Conservation (phyloP, 768 basidiomycete species). For the Galerina marginata region DNA sequence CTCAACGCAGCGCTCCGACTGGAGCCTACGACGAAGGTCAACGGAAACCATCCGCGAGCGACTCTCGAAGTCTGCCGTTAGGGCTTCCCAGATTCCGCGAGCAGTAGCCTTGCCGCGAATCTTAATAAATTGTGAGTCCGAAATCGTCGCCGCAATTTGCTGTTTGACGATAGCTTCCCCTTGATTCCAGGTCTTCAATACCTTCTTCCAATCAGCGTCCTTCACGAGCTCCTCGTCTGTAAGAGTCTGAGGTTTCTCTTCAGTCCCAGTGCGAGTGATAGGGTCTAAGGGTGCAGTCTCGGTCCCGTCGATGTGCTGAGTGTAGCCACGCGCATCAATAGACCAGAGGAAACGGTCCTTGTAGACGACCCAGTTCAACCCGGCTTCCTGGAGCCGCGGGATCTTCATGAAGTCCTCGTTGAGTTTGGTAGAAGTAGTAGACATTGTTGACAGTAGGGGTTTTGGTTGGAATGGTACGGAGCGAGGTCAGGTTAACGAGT, state of each 20-base stretch:
- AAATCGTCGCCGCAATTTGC: slow-evolving; percentile 21
- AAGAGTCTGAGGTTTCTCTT: not conserved
- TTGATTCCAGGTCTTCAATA: slow-evolving; percentile 23
- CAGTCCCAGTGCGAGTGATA: not conserved
- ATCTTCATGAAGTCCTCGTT: slow-evolving; percentile 15
- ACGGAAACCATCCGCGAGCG: slow-evolving; percentile 19
- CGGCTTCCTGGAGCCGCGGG: slow-evolving; percentile 11
- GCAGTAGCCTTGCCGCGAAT: slow-evolving; percentile 13
- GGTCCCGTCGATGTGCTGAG: slow-evolving; percentile 13
- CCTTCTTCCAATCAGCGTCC: slow-evolving; percentile 24
- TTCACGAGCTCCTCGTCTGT: not conserved
- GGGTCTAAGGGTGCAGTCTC: slow-evolving; percentile 8
- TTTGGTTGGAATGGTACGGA: not conserved
- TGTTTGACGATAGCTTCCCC: slow-evolving; percentile 20
- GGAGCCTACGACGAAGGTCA: slow-evolving; percentile 16
- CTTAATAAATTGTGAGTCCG: slow-evolving; percentile 24
- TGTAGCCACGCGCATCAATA: slow-evolving; percentile 12
- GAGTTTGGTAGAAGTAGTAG: slow-evolving; percentile 13
- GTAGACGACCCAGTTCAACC: slow-evolving; percentile 18
- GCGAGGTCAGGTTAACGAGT: not conserved
- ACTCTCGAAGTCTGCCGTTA: slow-evolving; percentile 10
- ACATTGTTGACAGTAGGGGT: too few species aligned
- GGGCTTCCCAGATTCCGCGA: slow-evolving; percentile 18
- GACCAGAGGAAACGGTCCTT: slow-evolving; percentile 15
- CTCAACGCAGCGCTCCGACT: slow-evolving; percentile 18